Conservation (phyloP, 164 flowering plant genomes). For the Taxillus chinensis region DNA sequence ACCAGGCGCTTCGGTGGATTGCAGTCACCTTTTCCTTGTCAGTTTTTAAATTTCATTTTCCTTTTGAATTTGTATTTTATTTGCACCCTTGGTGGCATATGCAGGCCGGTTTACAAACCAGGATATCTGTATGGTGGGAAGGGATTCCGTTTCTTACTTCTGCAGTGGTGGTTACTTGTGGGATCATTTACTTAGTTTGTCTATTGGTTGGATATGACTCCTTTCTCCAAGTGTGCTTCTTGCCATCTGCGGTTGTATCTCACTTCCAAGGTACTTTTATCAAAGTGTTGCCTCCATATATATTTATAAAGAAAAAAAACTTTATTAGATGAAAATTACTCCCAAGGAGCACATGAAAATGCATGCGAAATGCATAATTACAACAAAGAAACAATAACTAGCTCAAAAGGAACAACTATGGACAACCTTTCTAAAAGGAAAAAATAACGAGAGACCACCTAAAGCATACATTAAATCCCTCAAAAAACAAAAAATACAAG, state of each 20-base stretch:
- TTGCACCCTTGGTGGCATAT: background rate
- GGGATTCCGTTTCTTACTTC: constrained; percentile 84
- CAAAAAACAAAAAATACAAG: too few species aligned
- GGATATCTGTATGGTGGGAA: constrained; percentile 87
- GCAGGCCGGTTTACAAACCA: constrained; percentile 77
- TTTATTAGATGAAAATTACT: too few species aligned
- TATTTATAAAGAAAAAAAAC: too few species aligned
- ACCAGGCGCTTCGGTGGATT: too few species aligned
- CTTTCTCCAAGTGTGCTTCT: constrained; percentile 76
- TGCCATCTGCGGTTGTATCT: constrained; percentile 60
- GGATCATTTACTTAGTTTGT: constrained; percentile 71
- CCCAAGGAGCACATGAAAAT: too few species aligned
- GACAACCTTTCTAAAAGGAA: too few species aligned
- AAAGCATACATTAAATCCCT: too few species aligned
- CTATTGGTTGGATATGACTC: constrained; percentile 92
- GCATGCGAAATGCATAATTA: too few species aligned
- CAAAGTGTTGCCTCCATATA: too few species aligned
- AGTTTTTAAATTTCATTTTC: background rate
- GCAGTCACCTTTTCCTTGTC: background rate
- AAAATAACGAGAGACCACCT: too few species aligned
- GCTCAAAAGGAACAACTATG: too few species aligned
- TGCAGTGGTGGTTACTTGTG: constrained; percentile 62
- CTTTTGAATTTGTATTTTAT: background rate
- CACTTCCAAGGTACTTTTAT: constrained; percentile 59
- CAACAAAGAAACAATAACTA: too few species aligned